Evolutionary conservation across 495 filamentous ascomycete species (phyloP), one percentile per base, ranked within the genome.

Genomic region (Acidiella bohemica): DNA sequence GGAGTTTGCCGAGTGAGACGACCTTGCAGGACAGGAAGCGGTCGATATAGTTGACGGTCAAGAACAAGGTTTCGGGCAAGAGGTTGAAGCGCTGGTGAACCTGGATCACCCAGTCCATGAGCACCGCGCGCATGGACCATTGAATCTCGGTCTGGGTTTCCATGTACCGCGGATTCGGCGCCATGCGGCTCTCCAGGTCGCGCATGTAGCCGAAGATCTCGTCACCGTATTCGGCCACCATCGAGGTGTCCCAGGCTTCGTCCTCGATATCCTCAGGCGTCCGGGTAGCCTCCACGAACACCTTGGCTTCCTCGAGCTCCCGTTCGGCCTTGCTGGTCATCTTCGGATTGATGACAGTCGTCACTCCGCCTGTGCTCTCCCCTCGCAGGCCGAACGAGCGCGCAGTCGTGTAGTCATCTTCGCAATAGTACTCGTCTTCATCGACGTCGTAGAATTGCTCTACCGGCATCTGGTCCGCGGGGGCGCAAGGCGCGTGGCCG

Each of bases 91-190:
- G 84, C 50, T 77, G 71, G 54, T 97, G 90, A 16, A 97, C 90
- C 57, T 96, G 88, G 29, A 95, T 78, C 8, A 97, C 69, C 90
- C 90, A 97, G 58, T 96, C 92, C 78, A 96, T 93, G 38, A 97
- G 75, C 31, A 96, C 84, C 8, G 88, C 76, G 32, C 90, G 84
- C 88, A 95, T 95, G 0, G 88, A 93, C 92, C 92, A 96, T 58
- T 93, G 84, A 40, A 97, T 88, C 59, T 96, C 87, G n/a, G 78
- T 75, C 57, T 97, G 90, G 37, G 80, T 77, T 35, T 93, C 84
- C 92, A 97, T 96, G 65, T 97, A 97, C 52, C 87, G 74, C 2
- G 81, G 68, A 53, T 87, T 81, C 0, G 90, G 90, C 29, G 84
- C 62, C 72, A 96, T 79, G 29, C 70, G 71, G 44, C 72, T 72